A percentile compares a stretch with the other conserved stretches of the same genome.
These are phyloP conservation scores for Begonia peltatifolia DNA, from an alignment of 306 rosid genomes.

Conservation along the genomic window DNA sequence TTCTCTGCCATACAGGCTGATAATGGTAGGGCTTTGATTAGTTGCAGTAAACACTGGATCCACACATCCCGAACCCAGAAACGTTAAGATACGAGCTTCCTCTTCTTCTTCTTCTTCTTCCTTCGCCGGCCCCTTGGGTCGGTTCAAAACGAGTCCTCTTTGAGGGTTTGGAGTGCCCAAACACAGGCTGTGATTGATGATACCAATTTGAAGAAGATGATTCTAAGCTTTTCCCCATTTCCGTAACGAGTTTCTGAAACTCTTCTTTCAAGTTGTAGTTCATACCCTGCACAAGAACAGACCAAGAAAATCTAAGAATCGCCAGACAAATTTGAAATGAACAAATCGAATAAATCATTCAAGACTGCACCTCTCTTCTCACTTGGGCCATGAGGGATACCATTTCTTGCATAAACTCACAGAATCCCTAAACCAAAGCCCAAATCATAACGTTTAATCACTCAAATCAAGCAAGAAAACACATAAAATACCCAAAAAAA, in stretches of 20 bases:
- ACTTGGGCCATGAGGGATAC: slow-evolving; percentile 48
- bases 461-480: too few relatives aligned
- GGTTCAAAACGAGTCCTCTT: slow-evolving; percentile 25
- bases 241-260: slow-evolving; percentile 40
- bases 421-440: slow-evolving; percentile 28
- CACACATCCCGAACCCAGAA: slow-evolving; percentile 11
- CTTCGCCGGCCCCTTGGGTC: background rate
- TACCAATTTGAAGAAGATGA: background rate
- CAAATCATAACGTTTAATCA: background rate
- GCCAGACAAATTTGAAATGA: too few relatives aligned
- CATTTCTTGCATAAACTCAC: slow-evolving; percentile 66
- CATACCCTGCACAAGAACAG: slow-evolving; percentile 17
- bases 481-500: background rate
- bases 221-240: slow-evolving; percentile 48
- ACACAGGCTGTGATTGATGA: slow-evolving; percentile 11
- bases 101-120: background rate
- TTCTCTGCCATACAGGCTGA: too few relatives aligned
- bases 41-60: background rate
- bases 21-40: too few relatives aligned
- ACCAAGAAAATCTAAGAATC: background rate
- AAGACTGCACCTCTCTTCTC: slow-evolving; percentile 46
- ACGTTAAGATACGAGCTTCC: slow-evolving; percentile 11
- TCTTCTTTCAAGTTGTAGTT: slow-evolving; percentile 38
- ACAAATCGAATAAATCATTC: background rate
- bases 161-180: slow-evolving; percentile 20